phyloP scores from a whole-genome alignment of 2,329 filamentous ascomycete genomes.

The Pseudocercospora pini-densiflorae region DNA sequence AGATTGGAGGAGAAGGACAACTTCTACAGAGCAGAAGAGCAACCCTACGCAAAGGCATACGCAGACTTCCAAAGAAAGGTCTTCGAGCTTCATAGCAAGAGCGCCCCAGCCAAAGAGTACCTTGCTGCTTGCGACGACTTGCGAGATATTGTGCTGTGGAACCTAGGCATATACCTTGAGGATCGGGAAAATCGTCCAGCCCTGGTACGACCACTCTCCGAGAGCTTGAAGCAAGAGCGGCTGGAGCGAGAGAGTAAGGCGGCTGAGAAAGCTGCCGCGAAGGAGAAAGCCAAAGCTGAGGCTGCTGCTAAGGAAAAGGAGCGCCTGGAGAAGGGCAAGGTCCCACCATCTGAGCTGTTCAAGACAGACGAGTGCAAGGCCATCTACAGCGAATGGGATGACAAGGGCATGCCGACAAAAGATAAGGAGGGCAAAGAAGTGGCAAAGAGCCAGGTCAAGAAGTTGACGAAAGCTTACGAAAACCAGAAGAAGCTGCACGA shows the following conservation, averaged over 20 bases:
- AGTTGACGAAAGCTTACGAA: conserved; percentile 87
- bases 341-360: conserved; percentile 65
- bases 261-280: conserved; percentile 50
- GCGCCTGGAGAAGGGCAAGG: conserved; percentile 59
- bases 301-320: conserved; percentile 54
- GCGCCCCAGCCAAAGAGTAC: conserved; percentile 68
- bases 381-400: conserved; percentile 82
- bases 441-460: conserved; percentile 78
- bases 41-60: conserved; percentile 55
- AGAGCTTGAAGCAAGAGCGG: conserved; percentile 55
- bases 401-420: conserved; percentile 77
- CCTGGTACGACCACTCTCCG: conserved; percentile 70
- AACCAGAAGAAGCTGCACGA: conserved; percentile 85
- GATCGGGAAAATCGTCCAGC: conserved; percentile 73
- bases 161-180: conserved; percentile 85
- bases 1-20: conserved; percentile 33
- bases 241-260: conserved; percentile 59
- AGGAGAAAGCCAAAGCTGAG: conserved; percentile 58
- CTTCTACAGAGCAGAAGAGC: conserved; percentile 30
- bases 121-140: conserved; percentile 78
- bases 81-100: conserved; percentile 54
- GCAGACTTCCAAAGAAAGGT: conserved; percentile 65
- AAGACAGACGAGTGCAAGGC: conserved; percentile 62
- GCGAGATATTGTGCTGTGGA: conserved; percentile 79
- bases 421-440: conserved; percentile 79